Evolutionary conservation across 495 filamentous ascomycete species (phyloP), one percentile per base, ranked within the genome.

Genomic region (Pyronema domesticum): DNA sequence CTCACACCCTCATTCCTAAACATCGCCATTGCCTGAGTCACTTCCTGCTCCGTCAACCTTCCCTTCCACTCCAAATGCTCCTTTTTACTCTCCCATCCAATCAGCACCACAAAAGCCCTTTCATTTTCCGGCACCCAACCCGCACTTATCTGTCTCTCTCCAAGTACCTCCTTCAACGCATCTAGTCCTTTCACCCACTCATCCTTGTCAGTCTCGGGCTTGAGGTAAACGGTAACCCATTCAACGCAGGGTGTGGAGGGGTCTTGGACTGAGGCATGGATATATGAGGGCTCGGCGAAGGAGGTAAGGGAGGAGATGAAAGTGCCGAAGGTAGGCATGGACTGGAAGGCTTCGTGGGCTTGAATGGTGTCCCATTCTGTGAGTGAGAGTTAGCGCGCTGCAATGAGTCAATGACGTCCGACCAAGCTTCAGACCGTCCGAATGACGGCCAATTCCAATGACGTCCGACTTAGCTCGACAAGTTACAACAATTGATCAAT

Each of bases 1-100:
- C 10, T 23, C 13, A 47, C 45, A 47, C 45, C 45, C 13, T 7
- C 18, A 17, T 6, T 42, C 19, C 19, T 47, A 47, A 47, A 47
- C 45, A 47, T 47, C 8, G n/a, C 19, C 45, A 47, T 47, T 3
- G 13, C 45, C 8, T 17, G 13, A 11, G 45, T 18, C 8, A 23
- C n/a, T 3, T 17, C n/a, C 13, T 47, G 13, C 18, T 47, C 19
- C 1, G 13, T 23, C 11, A 15, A 17, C 11, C 19, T 7, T 47
- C 2, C 23, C 34, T 37, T 51, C 49, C 53, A 63, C 14, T 42
- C 37, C 2, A 18, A 23, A 59, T 63, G 61, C 14, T 60, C 60
- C 46, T 63, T 52, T 30, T 53, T 51, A 8, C 43, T 51, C 8
- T 63, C 61, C 61, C 61, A 63, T 6, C 60, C 60, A 30, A 63